Base-by-base conservation (phyloP, 169 alveolate species). In the Plasmodium berghei region DNA sequence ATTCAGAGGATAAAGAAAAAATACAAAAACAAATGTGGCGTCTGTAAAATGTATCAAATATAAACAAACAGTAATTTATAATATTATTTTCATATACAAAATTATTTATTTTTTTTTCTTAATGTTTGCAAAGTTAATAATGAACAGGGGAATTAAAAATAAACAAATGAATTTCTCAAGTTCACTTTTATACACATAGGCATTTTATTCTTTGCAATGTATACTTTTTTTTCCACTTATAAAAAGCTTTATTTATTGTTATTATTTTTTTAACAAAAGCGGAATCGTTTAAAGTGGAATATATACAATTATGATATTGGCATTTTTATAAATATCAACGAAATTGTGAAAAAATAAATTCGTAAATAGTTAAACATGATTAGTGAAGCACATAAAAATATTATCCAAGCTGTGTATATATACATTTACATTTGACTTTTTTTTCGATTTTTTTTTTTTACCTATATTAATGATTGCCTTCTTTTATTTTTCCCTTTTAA, bases 211-310 rank as follows among this genome's bases (percentile, higher is more conserved):
- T 75, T 63, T 45, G 22, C 64, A 72, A 24, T 54, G 10, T 24
- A 10, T 42, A 45, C 20, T 72, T 34, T 49, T 24, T 72, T 72
- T 72, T 42, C 89, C 89, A 77, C 89, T 64, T 58, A 64, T 42
- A 77, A 77, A 34, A 77, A 77, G 58, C 89, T 77, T 77, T 77
- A 48, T 77, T 77, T 62, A 70, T 46, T 48, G 14, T 64, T 64
- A 34, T 49, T 26, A 28, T 56, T 77, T 63, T 49, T 77, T 58
- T 26, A 77, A 63, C 34, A 26, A 77, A 77, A 77, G 89, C 40
- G 89, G 89, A 77, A 74, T 74, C 63, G 63, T 62, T 63, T 62
- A 55, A 49, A 77, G 89, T 77, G 89, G 89, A 46, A 34, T 34
- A 34, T 77, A n/a, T 18, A 9, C 26, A n/a, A n/a, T 58, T 58